Conservation (phyloP, 768 basidiomycete species). For the Suillus subaureus region DNA sequence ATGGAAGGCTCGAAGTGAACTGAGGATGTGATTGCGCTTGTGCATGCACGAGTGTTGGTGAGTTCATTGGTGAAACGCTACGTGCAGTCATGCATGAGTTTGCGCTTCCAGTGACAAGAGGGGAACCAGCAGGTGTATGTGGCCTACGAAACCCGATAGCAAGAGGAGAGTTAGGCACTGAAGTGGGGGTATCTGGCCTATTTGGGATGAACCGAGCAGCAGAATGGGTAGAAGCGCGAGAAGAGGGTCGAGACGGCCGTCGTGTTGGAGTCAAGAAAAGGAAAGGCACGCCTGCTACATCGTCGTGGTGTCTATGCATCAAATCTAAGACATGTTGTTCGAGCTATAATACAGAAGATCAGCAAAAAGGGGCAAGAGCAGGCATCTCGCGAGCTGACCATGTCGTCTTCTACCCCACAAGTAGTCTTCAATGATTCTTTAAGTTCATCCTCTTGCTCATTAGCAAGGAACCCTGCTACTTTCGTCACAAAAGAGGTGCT, state of each 20-base stretch:
- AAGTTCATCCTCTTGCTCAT: slow-evolving; percentile 87
- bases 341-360: slow-evolving; percentile 46
- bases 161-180: slow-evolving; percentile 77
- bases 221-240: slow-evolving; percentile 74
- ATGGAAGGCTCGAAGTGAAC: slow-evolving; percentile 78
- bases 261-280: slow-evolving; percentile 79
- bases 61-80: slow-evolving; percentile 61
- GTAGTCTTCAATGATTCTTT: slow-evolving; percentile 72
- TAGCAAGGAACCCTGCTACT: slow-evolving; percentile 71
- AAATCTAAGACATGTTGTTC: slow-evolving; percentile 91
- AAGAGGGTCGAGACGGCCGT: slow-evolving; percentile 80
- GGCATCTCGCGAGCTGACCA: slow-evolving; percentile 45
- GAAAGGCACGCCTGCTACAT: slow-evolving; percentile 80
- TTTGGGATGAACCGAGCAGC: slow-evolving; percentile 58
- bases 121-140: slow-evolving; percentile 78
- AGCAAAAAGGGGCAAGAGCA: slow-evolving; percentile 20
- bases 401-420: slow-evolving; percentile 69
- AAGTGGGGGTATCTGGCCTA: slow-evolving; percentile 76
- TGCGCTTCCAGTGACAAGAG: slow-evolving; percentile 60
- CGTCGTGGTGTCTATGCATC: slow-evolving; percentile 94
- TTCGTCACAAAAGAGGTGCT: slow-evolving; percentile 64
- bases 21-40: slow-evolving; percentile 61
- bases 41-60: slow-evolving; percentile 63
- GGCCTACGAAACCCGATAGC: slow-evolving; percentile 74
- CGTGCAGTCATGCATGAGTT: slow-evolving; percentile 58